Base-by-base conservation (phyloP, 345 rosid species). In the Populus euphratica region DNA sequence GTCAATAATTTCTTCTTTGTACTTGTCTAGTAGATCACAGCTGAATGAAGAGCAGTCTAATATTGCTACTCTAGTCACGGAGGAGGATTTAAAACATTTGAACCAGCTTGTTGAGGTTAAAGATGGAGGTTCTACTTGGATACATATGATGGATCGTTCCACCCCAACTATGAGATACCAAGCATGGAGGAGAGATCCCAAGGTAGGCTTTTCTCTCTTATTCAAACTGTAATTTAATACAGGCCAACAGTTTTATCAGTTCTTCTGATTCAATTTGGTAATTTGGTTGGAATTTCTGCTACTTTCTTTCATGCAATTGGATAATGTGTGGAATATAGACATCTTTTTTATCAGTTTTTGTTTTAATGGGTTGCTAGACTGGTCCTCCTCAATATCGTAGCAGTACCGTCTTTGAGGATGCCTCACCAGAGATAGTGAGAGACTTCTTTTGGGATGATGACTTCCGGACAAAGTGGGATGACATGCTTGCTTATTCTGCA, bases 371-470 rank as follows among this genome's bases (percentile, higher is more conserved):
- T 44, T 75, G 64, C 49, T 79, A 91, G 96, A 88, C 54, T 69
- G 91, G 92, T 70, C 98, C 98, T 73, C 89, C 96, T 33, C 89
- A 90, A 63, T 92, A 90, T 75, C 90, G 89, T 25, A 87, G 86
- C 76, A 78, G 85, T 72, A 92, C 94, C 0, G 83, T 92, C 36
- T 89, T 91, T 70, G 97, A 94, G 82, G 87, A 91, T 84, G 91
- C 90, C 61, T 79, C 87, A 1, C 87, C 98, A 12, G 90, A 87
- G 84, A 62, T 80, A 68, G 83, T 91, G 80, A 90, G 94, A 81
- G 96, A 91, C 78, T 92, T 92, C 74, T 94, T 90, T 72, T 91
- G 96, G 98, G 98, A 79, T 43, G 75, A 79, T 74, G 91, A 85
- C 68, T 94, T 91, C 75, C 86, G 95, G 72, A 78, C 86, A 31